phyloP scores from a whole-genome alignment of 2,329 filamentous ascomycete species.

The Pleomassaria siparia region DNA sequence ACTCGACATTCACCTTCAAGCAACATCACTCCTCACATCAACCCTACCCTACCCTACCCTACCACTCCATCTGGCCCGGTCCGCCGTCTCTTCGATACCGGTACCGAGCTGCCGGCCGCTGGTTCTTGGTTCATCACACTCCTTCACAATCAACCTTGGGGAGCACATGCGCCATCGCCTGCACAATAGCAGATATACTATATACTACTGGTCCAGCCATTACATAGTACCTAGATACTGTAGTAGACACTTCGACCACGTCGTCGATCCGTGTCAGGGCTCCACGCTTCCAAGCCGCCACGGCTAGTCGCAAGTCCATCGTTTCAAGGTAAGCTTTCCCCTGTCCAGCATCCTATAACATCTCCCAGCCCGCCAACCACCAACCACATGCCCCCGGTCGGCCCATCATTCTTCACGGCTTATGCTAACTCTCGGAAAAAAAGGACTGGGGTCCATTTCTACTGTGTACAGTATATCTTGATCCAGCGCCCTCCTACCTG shows the following conservation, averaged over 20 bases:
- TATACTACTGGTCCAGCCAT: constrained; percentile 26
- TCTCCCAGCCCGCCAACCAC: constrained; percentile 22
- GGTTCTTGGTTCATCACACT: constrained; percentile 12
- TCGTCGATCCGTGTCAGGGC: constrained; percentile 35
- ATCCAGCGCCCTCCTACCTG: constrained; percentile 4
- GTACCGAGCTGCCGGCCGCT: constrained; percentile 29
- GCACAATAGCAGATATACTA: constrained; percentile 20
- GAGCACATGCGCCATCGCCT: constrained; percentile 23
- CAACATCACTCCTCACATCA: not conserved
- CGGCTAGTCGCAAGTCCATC: constrained; percentile 23
- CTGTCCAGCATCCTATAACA: constrained; percentile 27
- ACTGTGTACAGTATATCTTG: constrained; percentile 5
- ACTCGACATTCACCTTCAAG: not conserved
- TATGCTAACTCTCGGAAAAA: constrained; percentile 32
- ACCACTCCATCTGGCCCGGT: constrained; percentile 3
- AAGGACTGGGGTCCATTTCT: constrained; percentile 17
- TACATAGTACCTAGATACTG: too few species aligned
- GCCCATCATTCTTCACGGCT: constrained; percentile 19
- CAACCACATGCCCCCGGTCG: constrained; percentile 14
- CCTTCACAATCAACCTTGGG: constrained; percentile 11
- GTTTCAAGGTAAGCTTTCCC: constrained; percentile 38
- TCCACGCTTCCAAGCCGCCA: constrained; percentile 24
- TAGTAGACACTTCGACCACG: constrained; percentile 15
- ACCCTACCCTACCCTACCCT: constrained; percentile 2
- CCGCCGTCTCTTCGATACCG: constrained; percentile 22